A percentile compares a stretch with the other conserved stretches of the same genome.
phyloP scores from a whole-genome alignment of 805 yeast genomes.

The Alloascoidea hylecoeti region DNA sequence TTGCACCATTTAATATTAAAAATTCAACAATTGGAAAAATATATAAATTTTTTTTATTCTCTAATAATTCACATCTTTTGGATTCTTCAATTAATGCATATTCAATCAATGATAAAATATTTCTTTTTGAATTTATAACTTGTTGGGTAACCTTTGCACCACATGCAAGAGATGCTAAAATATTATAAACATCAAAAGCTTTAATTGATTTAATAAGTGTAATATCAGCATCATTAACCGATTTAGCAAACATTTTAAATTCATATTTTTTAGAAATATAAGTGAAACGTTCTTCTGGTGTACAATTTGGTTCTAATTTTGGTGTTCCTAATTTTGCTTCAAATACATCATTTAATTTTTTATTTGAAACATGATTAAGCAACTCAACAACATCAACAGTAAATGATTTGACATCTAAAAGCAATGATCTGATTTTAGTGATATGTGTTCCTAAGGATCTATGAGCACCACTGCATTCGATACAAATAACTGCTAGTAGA shows the following conservation, averaged over 20 bases:
- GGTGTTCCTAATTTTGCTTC: slow-evolving; percentile 26
- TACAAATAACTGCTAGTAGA: slow-evolving; percentile 58
- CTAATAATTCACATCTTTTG: slow-evolving; percentile 9
- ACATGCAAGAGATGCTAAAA: slow-evolving; percentile 27
- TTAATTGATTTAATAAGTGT: slow-evolving; percentile 37
- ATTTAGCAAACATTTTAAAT: slow-evolving; percentile 25
- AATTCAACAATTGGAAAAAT: slow-evolving; percentile 41
- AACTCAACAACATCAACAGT: slow-evolving; percentile 45
- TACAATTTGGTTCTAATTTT: slow-evolving; percentile 18
- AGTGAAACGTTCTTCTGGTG: slow-evolving; percentile 33
- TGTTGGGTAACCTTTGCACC: slow-evolving; percentile 33
- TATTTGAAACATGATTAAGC: slow-evolving; percentile 42
- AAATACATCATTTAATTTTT: slow-evolving; percentile 40
- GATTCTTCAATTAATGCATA: slow-evolving; percentile 34
- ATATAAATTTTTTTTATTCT: slow-evolving; percentile 14
- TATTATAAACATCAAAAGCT: slow-evolving; percentile 28
- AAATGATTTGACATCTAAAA: slow-evolving; percentile 47
- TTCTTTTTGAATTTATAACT: slow-evolving; percentile 18
- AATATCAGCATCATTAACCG: slow-evolving; percentile 15
- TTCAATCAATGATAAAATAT: slow-evolving; percentile 10
- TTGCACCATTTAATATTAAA: slow-evolving; percentile 40
- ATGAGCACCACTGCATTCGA: slow-evolving; percentile 82
- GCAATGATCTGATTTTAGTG: slow-evolving; percentile 64
- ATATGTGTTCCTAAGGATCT: slow-evolving; percentile 74
- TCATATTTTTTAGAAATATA: slow-evolving; percentile 58